Evolutionary conservation across 2,329 filamentous ascomycete genomes (phyloP).

Genomic region (Colletotrichum agaves): DNA sequence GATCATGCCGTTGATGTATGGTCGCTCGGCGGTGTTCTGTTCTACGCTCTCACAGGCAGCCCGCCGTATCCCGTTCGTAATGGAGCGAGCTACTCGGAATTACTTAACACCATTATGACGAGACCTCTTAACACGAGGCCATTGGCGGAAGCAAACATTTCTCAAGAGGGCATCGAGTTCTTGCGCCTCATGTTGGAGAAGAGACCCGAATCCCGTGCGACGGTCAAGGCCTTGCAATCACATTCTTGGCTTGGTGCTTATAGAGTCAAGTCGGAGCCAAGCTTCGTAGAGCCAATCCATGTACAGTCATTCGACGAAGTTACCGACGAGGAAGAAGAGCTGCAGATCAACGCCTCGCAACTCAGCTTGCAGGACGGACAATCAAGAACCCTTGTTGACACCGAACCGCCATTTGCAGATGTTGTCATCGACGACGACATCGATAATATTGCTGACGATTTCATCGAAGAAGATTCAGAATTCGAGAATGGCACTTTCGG

Average conservation of each 20-base stretch:
- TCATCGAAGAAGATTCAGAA: conserved; percentile 75
- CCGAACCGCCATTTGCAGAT: conserved; percentile 43
- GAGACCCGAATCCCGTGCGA: conserved; percentile 82
- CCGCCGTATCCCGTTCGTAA: conserved; percentile 85
- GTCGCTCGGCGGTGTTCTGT: conserved; percentile 94
- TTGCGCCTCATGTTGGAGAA: conserved; percentile 81
- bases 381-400: conserved; percentile 32
- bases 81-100: conserved; percentile 80
- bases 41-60: conserved; percentile 81
- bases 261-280: conserved; percentile 32
- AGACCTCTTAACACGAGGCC: conserved; percentile 74
- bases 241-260: conserved; percentile 77
- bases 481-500: conserved; percentile 82
- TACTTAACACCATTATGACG: conserved; percentile 89
- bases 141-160: conserved; percentile 68
- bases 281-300: conserved; percentile 43
- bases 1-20: conserved; percentile 94
- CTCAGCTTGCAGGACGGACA: conserved; percentile 67
- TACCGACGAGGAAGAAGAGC: conserved; percentile 65
- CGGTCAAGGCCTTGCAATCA: conserved; percentile 73
- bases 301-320: conserved; percentile 69
- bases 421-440: conserved; percentile 52
- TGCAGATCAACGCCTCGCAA: conserved; percentile 70
- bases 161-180: conserved; percentile 77
- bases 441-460: conserved; percentile 55